These are phyloP conservation scores for Stemphylium vesicarium DNA, from an alignment of 2,329 filamentous ascomycete species.

Conservation along the genomic window DNA sequence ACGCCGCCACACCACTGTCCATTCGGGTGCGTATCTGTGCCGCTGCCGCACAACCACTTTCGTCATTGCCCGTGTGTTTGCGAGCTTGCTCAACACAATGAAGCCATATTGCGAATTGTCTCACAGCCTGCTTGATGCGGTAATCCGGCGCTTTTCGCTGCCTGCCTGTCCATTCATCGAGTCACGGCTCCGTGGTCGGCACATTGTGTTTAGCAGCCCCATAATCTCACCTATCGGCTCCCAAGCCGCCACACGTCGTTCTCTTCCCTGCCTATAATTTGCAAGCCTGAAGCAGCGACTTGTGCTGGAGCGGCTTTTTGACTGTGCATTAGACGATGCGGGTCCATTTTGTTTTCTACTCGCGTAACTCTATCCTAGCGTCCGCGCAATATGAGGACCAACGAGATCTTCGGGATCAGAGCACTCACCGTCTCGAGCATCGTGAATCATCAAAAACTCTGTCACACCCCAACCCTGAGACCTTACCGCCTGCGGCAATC, in stretches of 20 bases:
- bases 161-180: slow-evolving; percentile 22
- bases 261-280: slow-evolving; percentile 19
- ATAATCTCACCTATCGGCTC: slow-evolving; percentile 27
- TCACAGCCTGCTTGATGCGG: slow-evolving; percentile 21
- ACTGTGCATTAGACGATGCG: slow-evolving; percentile 20
- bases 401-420: slow-evolving; percentile 17
- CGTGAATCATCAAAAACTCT: slow-evolving; percentile 10
- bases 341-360: slow-evolving; percentile 29
- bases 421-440: slow-evolving; percentile 28
- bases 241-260: slow-evolving; percentile 17
- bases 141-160: slow-evolving; percentile 15
- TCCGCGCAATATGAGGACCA: slow-evolving; percentile 23
- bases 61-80: slow-evolving; percentile 7
- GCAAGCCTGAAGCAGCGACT: slow-evolving; percentile 21
- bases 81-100: slow-evolving; percentile 26
- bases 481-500: slow-evolving; percentile 23
- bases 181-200: slow-evolving; percentile 1
- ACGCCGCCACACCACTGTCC: slow-evolving; percentile 15
- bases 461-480: slow-evolving; percentile 1
- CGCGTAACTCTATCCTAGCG: slow-evolving; percentile 19
- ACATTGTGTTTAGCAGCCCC: slow-evolving; percentile 20
- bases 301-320: slow-evolving; percentile 12
- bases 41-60: slow-evolving; percentile 21
- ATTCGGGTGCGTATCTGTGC: slow-evolving; percentile 31
- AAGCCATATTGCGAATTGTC: slow-evolving; percentile 28